phyloP scores from a whole-genome alignment of 164 flowering plant genomes.

The Umbellularia californica region DNA sequence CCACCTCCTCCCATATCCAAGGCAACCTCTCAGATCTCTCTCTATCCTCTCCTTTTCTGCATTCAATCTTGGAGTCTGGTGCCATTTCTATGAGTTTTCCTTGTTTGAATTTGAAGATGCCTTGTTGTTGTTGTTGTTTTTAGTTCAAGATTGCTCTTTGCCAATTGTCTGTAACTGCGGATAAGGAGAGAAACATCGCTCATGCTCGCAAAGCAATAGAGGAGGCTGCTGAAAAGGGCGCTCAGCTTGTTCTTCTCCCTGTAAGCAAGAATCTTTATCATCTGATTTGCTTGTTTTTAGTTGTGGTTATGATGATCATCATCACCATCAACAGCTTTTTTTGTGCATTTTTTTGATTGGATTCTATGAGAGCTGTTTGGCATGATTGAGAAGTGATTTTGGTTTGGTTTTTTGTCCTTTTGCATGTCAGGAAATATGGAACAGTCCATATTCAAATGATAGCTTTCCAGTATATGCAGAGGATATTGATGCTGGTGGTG shows the following conservation, averaged over 20 bases:
- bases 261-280: conserved; percentile 35
- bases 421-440: conserved; percentile 85
- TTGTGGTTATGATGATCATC: neutral
- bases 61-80: too few species aligned
- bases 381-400: neutral
- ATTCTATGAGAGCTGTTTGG: neutral
- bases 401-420: neutral
- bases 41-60: neutral
- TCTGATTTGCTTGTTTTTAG: neutral
- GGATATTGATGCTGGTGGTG: conserved; percentile 87
- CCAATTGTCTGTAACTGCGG: conserved; percentile 77
- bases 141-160: conserved; percentile 92
- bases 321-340: too few species aligned
- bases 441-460: conserved; percentile 93
- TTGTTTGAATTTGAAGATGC: neutral
- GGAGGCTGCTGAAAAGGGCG: conserved; percentile 84
- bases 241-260: conserved; percentile 84
- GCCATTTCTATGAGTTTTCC: neutral
- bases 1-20: conserved; percentile 52
- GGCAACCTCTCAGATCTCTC: conserved; percentile 25
- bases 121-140: neutral
- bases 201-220: conserved; percentile 80
- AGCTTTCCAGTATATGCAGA: conserved; percentile 94
- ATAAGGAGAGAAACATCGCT: conserved; percentile 77
- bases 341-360: neutral